Percentiles rank a stretch among this genome's conserved stretches.
These are phyloP conservation scores for Fusarium pseudoanthophilum DNA, from an alignment of 2,329 filamentous ascomycete species.

Conservation along the genomic window DNA sequence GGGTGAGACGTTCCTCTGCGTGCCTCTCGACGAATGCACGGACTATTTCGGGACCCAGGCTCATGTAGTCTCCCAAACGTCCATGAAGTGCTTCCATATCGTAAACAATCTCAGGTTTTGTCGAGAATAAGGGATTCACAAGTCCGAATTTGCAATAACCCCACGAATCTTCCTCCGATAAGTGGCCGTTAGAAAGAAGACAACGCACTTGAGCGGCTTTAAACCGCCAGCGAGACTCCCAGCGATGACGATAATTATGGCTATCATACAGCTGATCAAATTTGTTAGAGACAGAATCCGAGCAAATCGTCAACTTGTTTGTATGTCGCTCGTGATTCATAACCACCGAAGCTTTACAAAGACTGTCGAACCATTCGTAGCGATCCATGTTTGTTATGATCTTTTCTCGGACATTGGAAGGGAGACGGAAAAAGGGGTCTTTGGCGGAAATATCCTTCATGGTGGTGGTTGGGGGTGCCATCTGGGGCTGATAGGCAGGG, in stretches of 20 bases:
- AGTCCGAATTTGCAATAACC: not conserved
- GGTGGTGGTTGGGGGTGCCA: too few relatives aligned
- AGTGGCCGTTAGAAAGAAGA: not conserved
- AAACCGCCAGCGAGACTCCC: not conserved
- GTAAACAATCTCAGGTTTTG: not conserved
- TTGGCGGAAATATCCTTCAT: not conserved
- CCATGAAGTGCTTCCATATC: not conserved
- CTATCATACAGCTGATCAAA: not conserved
- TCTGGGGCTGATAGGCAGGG: not conserved
- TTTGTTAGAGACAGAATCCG: not conserved
- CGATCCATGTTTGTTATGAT: not conserved
- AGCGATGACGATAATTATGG: too few relatives aligned
- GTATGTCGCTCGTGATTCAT: not conserved
- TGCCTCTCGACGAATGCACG: not conserved
- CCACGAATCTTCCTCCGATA: accelerated
- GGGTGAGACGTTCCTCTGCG: accelerated
- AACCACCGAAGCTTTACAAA: not conserved
- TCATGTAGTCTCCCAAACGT: not conserved
- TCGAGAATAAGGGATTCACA: not conserved
- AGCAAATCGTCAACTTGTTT: not conserved
- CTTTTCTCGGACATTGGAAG: not conserved
- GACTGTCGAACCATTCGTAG: accelerated
- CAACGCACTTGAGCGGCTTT: not conserved
- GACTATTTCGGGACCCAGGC: not conserved
- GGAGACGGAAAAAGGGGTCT: not conserved